Evolutionary conservation across 2,329 filamentous ascomycete species (phyloP), one percentile per base, ranked within the genome.

Genomic region (Pseudonectria foliicola): DNA sequence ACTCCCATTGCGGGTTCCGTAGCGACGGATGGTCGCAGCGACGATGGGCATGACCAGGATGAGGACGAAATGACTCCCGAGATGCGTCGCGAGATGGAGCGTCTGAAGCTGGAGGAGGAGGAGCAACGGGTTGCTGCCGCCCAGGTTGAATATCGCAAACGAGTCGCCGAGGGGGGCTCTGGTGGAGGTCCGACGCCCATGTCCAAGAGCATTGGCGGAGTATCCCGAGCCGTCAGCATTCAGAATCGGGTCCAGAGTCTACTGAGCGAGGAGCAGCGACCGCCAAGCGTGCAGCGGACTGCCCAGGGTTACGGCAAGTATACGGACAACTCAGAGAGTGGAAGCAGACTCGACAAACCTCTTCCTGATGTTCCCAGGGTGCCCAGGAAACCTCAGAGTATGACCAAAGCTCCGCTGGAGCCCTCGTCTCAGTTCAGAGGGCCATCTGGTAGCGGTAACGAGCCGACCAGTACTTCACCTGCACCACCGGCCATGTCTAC

Each of bases 291-390:
- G 18, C 78, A 80, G 46, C 63, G 70, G 32, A 95, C 87, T 1
- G 89, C 89, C 1, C 81, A 89, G 44, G 90, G 90, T 0, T 96
- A 96, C 56, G 92, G 92, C 7, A 81, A 81, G 40, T 95, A 85
- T 57, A 88, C 89, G 13, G 84, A 80, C 43, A 59, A 62, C 3
- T 58, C 63, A 4, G 50, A 59, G 12, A 50, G 55, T 4, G 52
- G 56, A n/a, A 59, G 44, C 43, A 63, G 57, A 33, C 27, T 52
- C 7, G 63, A 64, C 13, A 66, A 63, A 43, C 42, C 60, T 16
- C 46, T 60, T 1, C 71, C 70, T 3, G 60, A 63, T 14, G 54
- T 73, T 10, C 68, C 70, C 6, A 61, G 70, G 15, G 54, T 73
- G 10, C 68, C 70, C 6, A 61, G 70, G 15, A 82, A 81, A 50